These are phyloP conservation scores for Penicillium sp. DNA, from an alignment of 2,329 filamentous ascomycete species.

Conservation along the genomic window DNA sequence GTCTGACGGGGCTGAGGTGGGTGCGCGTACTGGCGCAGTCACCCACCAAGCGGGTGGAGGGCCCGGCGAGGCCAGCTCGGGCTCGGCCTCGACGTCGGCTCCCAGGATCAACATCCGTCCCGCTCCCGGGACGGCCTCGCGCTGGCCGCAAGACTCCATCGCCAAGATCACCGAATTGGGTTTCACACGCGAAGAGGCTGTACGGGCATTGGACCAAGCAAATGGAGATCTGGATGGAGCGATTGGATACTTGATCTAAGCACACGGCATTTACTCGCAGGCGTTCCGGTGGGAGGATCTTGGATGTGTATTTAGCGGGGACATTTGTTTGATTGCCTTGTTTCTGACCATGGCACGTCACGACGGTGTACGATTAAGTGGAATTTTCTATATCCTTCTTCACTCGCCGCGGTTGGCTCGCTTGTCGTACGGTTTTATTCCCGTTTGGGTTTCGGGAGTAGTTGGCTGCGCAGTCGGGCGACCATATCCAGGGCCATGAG, in stretches of 20 bases:
- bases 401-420: not conserved
- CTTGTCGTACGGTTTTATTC: constrained; percentile 17
- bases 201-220: constrained; percentile 76
- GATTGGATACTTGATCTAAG: constrained; percentile 69
- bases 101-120: constrained; percentile 30
- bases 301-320: constrained; percentile 21
- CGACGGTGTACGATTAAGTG: constrained; percentile 19
- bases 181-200: constrained; percentile 70
- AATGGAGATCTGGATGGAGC: constrained; percentile 84
- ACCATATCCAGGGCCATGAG: constrained; percentile 42
- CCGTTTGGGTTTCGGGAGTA: constrained; percentile 30
- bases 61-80: not conserved
- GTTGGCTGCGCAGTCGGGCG: constrained; percentile 28
- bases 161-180: constrained; percentile 75
- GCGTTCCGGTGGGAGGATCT: constrained; percentile 10
- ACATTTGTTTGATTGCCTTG: constrained; percentile 7
- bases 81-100: constrained; percentile 18
- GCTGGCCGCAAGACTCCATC: constrained; percentile 62
- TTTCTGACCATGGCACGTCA: constrained; percentile 4
- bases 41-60: constrained; percentile 33
- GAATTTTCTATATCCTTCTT: no score
- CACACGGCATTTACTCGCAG: constrained; percentile 13
- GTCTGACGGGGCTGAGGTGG: constrained; percentile 84
- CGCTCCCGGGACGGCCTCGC: constrained; percentile 25
- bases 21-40: constrained; percentile 71